Base-by-base conservation (phyloP, 805 yeast genomes). In the Clavispora fructus region DNA sequence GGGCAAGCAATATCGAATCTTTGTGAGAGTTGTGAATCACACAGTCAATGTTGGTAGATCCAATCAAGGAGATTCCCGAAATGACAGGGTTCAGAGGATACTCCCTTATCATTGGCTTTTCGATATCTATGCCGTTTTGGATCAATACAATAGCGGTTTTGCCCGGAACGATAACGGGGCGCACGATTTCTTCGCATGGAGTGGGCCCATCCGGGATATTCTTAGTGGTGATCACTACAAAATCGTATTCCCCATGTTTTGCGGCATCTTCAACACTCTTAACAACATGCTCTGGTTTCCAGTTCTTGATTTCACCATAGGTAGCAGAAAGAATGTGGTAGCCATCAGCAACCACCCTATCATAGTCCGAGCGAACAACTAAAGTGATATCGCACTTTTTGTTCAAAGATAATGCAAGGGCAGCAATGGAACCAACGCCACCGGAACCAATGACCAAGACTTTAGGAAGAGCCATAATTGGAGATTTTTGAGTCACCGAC, bases 51-150 rank as follows among this genome's bases (percentile, higher is more conserved):
- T 77, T 79, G 44, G 80, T 77, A 1, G 86, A 78, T 0, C 85
- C 85, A 45, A 81, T 77, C 65, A 79, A 71, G 33, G 84, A 77
- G 33, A 83, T 80, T 8, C 88, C 87, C 0, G 87, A 82, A 5
- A 84, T 58, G 3, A 79, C 71, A 3, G 75, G 68, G 45, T 69
- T 72, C 13, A 66, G 59, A 1, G 85, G 86, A 55, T 68, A 83
- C 13, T 67, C 68, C n/a, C 59, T 62, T 44, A 77, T 65, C 16
- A 82, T 67, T 12, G 83, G 82, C 51, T 70, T 68, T 46, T 81
- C 87, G 43, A 79, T 72, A 45, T 80, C 87, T 48, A 83, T 68
- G 0, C 88, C 90, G 58, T 82, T 83, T 61, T 83, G 89, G 44
- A 84, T 65, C 45, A 85, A 68, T 1, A 84, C 74, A 38, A 83